Base-by-base conservation (phyloP, 805 yeast genomes). In the Soucietia sequanensis region DNA sequence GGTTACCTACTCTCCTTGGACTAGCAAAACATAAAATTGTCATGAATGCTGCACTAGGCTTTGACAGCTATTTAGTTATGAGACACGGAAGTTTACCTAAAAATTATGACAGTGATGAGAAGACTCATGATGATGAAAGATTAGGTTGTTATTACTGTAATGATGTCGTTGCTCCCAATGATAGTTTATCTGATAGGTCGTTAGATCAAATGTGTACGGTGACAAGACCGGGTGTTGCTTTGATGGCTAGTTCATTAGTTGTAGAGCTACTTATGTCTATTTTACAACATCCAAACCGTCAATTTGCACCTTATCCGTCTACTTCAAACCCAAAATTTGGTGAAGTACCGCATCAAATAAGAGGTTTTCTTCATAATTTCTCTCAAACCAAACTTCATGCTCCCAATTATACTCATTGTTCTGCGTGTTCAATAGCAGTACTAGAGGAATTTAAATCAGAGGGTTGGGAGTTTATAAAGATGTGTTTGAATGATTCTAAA, bases 141-240 rank as follows among this genome's bases (percentile, higher is more conserved):
- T 58, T 90, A 27, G 99, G 99, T 0, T 93, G 99, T 58, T 93
- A 93, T 61, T 93, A 84, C 58, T 93, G 99, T 60, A 87, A 88
- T 55, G 99, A 93, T 55, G 90, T 93, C 6, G 88, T 88, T 34
- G 98, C 97, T 0, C 99, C 99, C 0, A 68, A 79, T 2, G 95
- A 93, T 55, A 83, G 95, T 38, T 62, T 87, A n/a, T 72, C 86
- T 0, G 95, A 89, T 51, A 70, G 95, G 33, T 85, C 97, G 0
- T 65, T 93, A 37, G 99, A 93, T 60, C 98, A 93, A 59, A 93
- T 93, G 97, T 93, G 99, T 54, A 93, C 99, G 0, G 99, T 93
- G 1, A 93, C 99, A 0, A 70, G 99, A 26, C 98, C 99, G 0
- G 99, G 99, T 0, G 90, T 84, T 1, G 96, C 99, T 0, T 64